phyloP scores from a whole-genome alignment of 441 rosid genomes.

The Pelargonium citronellum region DNA sequence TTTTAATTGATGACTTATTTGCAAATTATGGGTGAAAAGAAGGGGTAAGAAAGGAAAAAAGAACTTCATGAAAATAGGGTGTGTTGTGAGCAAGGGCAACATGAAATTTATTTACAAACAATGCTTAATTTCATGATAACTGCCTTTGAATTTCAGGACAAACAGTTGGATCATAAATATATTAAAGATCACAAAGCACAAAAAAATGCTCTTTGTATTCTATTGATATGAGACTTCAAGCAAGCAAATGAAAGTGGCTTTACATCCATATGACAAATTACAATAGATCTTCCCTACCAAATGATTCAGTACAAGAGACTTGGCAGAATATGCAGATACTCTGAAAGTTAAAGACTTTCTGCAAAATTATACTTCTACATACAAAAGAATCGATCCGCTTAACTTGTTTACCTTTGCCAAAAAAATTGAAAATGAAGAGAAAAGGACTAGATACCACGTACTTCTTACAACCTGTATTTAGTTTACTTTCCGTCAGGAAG shows the following conservation, averaged over 20 bases:
- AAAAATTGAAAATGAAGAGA: neutral
- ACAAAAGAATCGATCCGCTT: neutral
- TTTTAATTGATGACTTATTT: no score
- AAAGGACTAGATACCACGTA: neutral
- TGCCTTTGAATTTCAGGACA: no score
- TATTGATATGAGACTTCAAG: neutral
- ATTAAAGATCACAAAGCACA: neutral
- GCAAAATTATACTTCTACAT: neutral
- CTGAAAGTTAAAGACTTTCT: neutral
- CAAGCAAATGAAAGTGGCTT: neutral
- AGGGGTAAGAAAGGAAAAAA: no score
- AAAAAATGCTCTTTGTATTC: neutral
- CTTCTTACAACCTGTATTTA: neutral
- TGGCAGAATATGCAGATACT: neutral
- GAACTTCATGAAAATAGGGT: no score
- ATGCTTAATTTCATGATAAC: no score
- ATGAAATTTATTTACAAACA: no score
- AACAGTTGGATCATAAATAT: no score
- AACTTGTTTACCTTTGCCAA: neutral
- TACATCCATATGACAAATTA: neutral
- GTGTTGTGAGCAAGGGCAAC: no score
- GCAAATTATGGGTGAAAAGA: no score
- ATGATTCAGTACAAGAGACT: neutral
- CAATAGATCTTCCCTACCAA: neutral
- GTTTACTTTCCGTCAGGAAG: conserved; percentile 36